Percentiles rank a stretch among this genome's conserved stretches.
Evolutionary conservation across 2,329 filamentous ascomycete genomes (phyloP).

Genomic region (Fusarium euwallaceae): DNA sequence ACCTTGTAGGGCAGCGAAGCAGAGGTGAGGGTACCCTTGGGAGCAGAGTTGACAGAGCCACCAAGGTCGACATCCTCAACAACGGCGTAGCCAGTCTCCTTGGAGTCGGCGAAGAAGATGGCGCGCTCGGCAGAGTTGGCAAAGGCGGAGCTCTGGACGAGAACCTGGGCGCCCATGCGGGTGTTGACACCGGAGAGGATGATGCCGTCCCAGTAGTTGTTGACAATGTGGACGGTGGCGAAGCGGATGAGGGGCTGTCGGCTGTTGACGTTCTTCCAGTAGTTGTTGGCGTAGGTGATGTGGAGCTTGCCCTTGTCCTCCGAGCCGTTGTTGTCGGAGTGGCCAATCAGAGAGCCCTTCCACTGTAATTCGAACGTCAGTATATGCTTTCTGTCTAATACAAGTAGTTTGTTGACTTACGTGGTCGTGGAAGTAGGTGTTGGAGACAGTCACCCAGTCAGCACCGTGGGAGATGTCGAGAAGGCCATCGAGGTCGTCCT

Average conservation of each 20-base stretch:
- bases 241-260: conserved; percentile 74
- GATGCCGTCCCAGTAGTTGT: conserved; percentile 63
- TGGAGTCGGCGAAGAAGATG: conserved; percentile 57
- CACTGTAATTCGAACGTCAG: conserved; percentile 47
- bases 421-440: conserved; percentile 51
- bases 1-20: conserved; percentile 67
- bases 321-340: conserved; percentile 67
- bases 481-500: conserved; percentile 79
- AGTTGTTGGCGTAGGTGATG: conserved; percentile 76
- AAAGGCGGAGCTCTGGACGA: conserved; percentile 69
- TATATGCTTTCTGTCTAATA: neutral
- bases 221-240: conserved; percentile 73
- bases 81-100: conserved; percentile 58
- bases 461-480: conserved; percentile 73
- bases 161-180: conserved; percentile 66
- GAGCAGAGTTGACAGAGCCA: conserved; percentile 54
- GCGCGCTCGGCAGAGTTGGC: conserved; percentile 53
- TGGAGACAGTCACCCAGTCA: conserved; percentile 68
- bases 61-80: conserved; percentile 59
- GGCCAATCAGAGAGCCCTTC: conserved; percentile 71
- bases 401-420: conserved; percentile 16
- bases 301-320: conserved; percentile 73
- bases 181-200: conserved; percentile 66
- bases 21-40: conserved; percentile 63
- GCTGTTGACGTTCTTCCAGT: conserved; percentile 73